A percentile compares a stretch with the other conserved stretches of the same genome.
These are phyloP conservation scores for Miamiensis avidus DNA, from an alignment of 169 alveolate species.

Conservation along the genomic window DNA sequence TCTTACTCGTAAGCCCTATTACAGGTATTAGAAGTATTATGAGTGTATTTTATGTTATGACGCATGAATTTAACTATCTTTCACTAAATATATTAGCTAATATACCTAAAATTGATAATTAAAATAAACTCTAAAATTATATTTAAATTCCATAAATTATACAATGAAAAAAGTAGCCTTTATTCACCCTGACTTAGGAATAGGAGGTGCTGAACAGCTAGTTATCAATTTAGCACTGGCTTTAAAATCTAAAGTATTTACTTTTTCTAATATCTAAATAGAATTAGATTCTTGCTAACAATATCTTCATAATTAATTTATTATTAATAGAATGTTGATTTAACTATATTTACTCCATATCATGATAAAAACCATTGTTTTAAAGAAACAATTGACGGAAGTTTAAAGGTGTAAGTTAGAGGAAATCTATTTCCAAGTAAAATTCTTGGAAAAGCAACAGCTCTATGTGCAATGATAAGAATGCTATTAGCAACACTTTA, in stretches of 20 bases:
- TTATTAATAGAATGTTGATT: conserved; percentile 28
- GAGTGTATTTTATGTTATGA: too few species aligned
- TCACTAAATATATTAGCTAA: too few species aligned
- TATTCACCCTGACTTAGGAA: conserved; percentile 93
- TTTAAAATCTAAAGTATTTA: conserved; percentile 74
- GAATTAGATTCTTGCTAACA: conserved; percentile 85
- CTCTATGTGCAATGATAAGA: conserved; percentile 89
- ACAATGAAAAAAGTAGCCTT: conserved; percentile 90
- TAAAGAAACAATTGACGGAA: conserved; percentile 82
- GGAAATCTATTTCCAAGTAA: conserved; percentile 83
- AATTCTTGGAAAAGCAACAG: conserved; percentile 73
- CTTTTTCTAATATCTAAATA: conserved; percentile 87
- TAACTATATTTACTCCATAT: conserved; percentile 86
- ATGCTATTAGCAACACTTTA: conserved; percentile 83
- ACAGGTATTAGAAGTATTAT: too few species aligned
- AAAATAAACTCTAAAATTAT: too few species aligned
- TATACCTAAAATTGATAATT: too few species aligned
- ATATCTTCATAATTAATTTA: conserved; percentile 72
- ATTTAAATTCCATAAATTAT: too few species aligned
- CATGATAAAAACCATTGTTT: conserved; percentile 88
- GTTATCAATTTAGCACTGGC: conserved; percentile 90
- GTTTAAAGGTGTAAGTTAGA: conserved; percentile 84
- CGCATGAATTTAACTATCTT: too few species aligned
- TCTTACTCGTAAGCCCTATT: too few species aligned
- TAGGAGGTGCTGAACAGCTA: conserved; percentile 95